Evolutionary conservation across 768 basidiomycete genomes (phyloP).

Genomic region (Calocybe gangraenosa): DNA sequence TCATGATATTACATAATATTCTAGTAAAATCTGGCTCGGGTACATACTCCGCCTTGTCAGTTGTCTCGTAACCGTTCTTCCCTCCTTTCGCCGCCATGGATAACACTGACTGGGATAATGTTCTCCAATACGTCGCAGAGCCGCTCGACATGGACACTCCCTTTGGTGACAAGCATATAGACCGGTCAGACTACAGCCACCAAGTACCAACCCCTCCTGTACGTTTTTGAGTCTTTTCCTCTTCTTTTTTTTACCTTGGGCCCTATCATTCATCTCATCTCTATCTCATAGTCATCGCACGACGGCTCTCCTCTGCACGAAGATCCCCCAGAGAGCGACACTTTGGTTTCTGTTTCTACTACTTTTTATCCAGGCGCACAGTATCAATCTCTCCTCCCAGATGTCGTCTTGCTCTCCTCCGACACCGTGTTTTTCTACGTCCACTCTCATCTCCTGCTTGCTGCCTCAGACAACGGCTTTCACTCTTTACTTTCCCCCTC

Average conservation of each 20-base stretch:
- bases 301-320: slow-evolving; percentile 41
- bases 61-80: slow-evolving; percentile 1
- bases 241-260: neutral
- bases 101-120: slow-evolving; percentile 54
- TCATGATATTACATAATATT: slow-evolving; percentile 14
- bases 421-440: slow-evolving; percentile 86
- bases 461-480: slow-evolving; percentile 63
- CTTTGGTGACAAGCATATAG: slow-evolving; percentile 33
- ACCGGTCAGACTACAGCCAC: slow-evolving; percentile 15
- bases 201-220: slow-evolving; percentile 70
- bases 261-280: neutral
- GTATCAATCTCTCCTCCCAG: slow-evolving; percentile 50
- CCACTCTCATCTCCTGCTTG: slow-evolving; percentile 54
- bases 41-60: neutral
- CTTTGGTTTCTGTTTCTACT: slow-evolving; percentile 73
- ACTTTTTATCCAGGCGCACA: slow-evolving; percentile 75
- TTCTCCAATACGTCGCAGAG: slow-evolving; percentile 54
- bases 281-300: slow-evolving; percentile 34
- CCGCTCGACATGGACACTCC: slow-evolving; percentile 32
- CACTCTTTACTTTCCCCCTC: slow-evolving; percentile 48
- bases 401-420: slow-evolving; percentile 62
- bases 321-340: slow-evolving; percentile 27
- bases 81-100: slow-evolving; percentile 33
- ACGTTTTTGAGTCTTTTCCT: slow-evolving; percentile 18
- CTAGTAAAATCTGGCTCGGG: neutral